These are phyloP conservation scores for Fusarium sp. DNA, from an alignment of 2,329 filamentous ascomycete genomes.

Conservation along the genomic window DNA sequence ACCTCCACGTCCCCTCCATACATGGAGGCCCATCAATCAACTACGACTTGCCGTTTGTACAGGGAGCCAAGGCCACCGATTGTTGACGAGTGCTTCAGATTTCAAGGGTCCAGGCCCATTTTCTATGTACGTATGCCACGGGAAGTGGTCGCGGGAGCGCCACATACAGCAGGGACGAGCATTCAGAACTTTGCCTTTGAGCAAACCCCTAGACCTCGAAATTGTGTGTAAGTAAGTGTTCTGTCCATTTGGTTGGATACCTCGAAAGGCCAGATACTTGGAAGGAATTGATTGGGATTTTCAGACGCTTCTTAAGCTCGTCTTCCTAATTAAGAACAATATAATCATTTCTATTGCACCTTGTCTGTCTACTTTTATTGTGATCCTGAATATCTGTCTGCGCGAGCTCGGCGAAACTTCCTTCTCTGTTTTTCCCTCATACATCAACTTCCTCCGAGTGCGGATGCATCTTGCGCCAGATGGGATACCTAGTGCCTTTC, in stretches of 20 bases:
- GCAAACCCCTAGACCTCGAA: not conserved
- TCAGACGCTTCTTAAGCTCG: too few species aligned
- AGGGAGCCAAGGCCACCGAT: conserved; percentile 23
- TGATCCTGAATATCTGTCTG: conserved; percentile 11
- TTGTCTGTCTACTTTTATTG: conserved; percentile 1
- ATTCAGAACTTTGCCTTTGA: not conserved
- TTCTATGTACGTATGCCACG: conserved; percentile 10
- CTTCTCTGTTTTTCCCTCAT: conserved; percentile 28
- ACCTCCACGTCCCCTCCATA: conserved; percentile 7
- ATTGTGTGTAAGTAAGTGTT: not conserved
- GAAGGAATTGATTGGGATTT: not conserved
- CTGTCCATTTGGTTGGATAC: not conserved
- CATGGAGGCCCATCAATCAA: conserved; percentile 1
- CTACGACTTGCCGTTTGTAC: not conserved
- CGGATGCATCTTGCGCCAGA: conserved; percentile 26
- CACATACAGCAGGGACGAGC: not conserved
- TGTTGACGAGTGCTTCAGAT: conserved; percentile 26
- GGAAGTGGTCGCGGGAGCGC: not conserved
- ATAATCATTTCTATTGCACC: not conserved
- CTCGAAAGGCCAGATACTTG: not conserved
- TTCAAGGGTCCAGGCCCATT: conserved; percentile 34
- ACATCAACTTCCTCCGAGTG: conserved; percentile 23
- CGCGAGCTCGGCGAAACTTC: conserved; percentile 33
- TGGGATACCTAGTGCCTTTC: conserved; percentile 13
- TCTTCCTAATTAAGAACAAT: not conserved